Conservation (phyloP, 1,284 basidiomycete species). For the Melanopsichium pennsylvanicum region DNA sequence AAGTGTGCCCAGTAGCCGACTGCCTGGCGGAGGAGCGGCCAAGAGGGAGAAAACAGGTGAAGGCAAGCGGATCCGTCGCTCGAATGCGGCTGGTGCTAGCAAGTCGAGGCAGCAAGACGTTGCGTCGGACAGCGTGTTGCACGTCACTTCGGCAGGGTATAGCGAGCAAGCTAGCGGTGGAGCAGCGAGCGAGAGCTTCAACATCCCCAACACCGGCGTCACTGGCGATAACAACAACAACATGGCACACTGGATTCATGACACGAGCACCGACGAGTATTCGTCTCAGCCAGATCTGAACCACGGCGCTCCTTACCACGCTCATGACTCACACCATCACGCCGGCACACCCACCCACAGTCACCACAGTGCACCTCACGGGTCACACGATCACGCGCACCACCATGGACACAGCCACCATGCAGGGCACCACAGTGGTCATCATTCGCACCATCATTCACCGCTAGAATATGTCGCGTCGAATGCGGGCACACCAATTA, state of each 20-base stretch:
- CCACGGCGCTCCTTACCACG: constrained; percentile 11
- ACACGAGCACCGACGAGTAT: constrained; percentile 26
- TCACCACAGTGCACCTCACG: constrained; percentile 5
- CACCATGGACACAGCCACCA: constrained; percentile 13
- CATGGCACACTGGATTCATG: constrained; percentile 43
- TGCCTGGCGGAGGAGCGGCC: constrained; percentile 42
- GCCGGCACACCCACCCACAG: background rate
- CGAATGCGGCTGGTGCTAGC: constrained; percentile 14
- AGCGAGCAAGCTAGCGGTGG: constrained; percentile 11
- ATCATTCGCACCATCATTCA: constrained; percentile 38
- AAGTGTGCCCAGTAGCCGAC: constrained; percentile 43
- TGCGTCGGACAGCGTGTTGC: constrained; percentile 12
- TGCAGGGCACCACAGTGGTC: constrained; percentile 3
- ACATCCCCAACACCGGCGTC: constrained; percentile 31
- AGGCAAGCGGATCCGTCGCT: constrained; percentile 23
- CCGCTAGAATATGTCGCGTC: constrained; percentile 34
- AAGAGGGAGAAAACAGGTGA: constrained; percentile 47
- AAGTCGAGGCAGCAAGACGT: constrained; percentile 11
- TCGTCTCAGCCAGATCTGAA: constrained; percentile 32
- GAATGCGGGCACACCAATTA: constrained; percentile 29
- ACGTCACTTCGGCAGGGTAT: constrained; percentile 7
- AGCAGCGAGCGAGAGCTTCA: constrained; percentile 18
- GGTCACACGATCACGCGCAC: constrained; percentile 22
- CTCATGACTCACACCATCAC: constrained; percentile 23
- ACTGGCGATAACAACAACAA: constrained; percentile 5